Base-by-base conservation (phyloP, 441 rosid genomes). In the Euphorbia schlechtendalii region DNA sequence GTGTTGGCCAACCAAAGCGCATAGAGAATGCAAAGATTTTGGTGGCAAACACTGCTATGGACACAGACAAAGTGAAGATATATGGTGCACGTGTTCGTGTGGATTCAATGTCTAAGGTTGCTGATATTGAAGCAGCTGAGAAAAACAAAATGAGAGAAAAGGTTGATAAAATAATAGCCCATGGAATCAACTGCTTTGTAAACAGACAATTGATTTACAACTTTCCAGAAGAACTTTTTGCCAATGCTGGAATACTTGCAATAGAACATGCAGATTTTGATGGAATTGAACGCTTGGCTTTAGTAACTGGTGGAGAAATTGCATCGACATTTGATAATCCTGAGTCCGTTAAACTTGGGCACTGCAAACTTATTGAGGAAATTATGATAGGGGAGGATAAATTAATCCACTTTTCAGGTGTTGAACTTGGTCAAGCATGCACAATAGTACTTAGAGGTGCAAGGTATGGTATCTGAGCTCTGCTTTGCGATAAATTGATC, bases 31-130 rank as follows among this genome's bases (percentile, higher is more conserved):
- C 98, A 40, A 91, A 91, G 28, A 91, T 94, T 76, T 75, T 94
- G 87, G 99, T 91, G 66, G 99, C 99, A 22, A 94, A 94, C 73
- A 94, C 98, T 69, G 99, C 99, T 57, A 87, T 94, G 99, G 99
- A 91, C 74, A 91, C 99, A 5, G 99, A 94, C 73, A 94, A 94
- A 77, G 99, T 91, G 43, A 94, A 94, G 81, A 94, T 94, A 21
- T 94, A 90, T 68, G 99, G 99, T 67, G 99, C 99, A 60, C 96
- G 98, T 69, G 99, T 94, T 74, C 96, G 98, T 61, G 98, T 94
- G 15, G 94, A 94, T 77, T 94, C 99, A 51, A 94, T 94, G 96
- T 59, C 99, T 62, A 94, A 68, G 77, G 99, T 92, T 68, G 98
- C 96, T 32, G 88, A 94, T 77, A 91, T 94, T 54, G 99, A 94